Conservation (phyloP, 257 asterid species). For the Nicotiana knightiana region DNA sequence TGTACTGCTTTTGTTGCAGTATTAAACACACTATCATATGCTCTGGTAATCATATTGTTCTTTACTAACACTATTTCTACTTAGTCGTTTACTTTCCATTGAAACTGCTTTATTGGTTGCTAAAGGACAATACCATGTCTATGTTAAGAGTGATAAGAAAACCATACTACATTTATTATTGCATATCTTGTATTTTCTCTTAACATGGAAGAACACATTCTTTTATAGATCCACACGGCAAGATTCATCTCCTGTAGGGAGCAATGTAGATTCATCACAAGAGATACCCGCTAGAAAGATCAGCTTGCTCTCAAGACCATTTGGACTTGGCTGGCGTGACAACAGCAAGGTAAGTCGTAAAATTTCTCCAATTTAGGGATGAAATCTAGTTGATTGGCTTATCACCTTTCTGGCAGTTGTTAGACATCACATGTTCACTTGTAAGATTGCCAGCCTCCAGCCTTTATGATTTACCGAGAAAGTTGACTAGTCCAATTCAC, state of each 20-base stretch:
- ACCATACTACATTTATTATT: not conserved
- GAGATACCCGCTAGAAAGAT: slow-evolving; percentile 63
- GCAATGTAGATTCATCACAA: slow-evolving; percentile 48
- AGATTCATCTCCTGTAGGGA: slow-evolving; percentile 27
- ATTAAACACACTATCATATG: not conserved
- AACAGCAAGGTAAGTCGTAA: slow-evolving; percentile 62
- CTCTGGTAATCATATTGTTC: not conserved
- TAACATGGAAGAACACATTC: not conserved
- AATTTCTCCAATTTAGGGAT: not conserved
- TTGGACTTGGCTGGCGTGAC: slow-evolving; percentile 60
- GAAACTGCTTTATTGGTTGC: not conserved
- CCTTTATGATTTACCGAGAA: not conserved
- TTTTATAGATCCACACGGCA: slow-evolving; percentile 61
- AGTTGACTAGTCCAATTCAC: not conserved
- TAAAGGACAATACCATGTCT: not conserved
- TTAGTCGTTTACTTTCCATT: not conserved
- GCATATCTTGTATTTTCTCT: not conserved
- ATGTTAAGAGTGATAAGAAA: not conserved
- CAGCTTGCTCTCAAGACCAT: slow-evolving; percentile 62
- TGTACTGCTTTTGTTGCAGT: not conserved
- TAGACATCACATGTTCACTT: slow-evolving; percentile 2
- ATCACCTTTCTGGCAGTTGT: not conserved
- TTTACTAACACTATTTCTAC: not conserved
- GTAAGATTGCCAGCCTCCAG: not conserved
- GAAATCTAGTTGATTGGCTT: not conserved